phyloP scores from a whole-genome alignment of 169 alveolate species.

The Amoebophrya sp. region DNA sequence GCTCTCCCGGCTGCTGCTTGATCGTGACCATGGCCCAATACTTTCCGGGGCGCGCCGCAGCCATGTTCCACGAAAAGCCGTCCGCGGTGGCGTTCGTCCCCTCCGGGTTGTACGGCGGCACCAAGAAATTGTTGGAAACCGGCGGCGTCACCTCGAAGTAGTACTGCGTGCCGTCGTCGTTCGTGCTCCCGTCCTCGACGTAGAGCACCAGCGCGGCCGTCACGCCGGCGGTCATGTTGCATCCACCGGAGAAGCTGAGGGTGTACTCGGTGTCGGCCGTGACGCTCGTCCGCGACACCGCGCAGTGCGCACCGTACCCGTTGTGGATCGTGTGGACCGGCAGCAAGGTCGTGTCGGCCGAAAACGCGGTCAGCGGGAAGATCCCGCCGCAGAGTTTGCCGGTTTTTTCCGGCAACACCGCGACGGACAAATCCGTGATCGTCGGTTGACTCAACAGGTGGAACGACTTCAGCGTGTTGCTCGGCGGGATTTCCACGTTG shows the following conservation, averaged over 20 bases:
- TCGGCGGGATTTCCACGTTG: neutral
- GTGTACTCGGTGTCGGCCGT: neutral
- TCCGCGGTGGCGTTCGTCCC: neutral
- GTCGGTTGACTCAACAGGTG: neutral
- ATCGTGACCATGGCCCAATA: neutral
- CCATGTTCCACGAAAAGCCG: neutral
- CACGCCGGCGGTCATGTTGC: constrained; percentile 1
- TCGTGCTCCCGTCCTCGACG: neutral
- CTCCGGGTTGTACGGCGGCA: neutral
- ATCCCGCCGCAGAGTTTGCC: neutral
- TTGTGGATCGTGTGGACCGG: neutral
- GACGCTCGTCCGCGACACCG: neutral
- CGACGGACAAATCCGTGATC: neutral
- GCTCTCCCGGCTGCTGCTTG: neutral
- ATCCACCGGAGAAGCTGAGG: neutral
- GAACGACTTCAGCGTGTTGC: neutral
- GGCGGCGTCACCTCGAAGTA: neutral
- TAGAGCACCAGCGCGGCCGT: neutral
- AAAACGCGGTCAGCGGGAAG: neutral
- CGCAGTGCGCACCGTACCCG: neutral
- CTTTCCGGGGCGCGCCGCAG: neutral
- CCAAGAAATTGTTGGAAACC: neutral
- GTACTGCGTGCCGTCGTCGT: constrained; percentile 2
- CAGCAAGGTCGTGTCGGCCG: neutral
- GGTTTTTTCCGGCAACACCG: neutral